These are phyloP conservation scores for Chenopodium album DNA, from an alignment of 148 eudicot species.

Conservation along the genomic window DNA sequence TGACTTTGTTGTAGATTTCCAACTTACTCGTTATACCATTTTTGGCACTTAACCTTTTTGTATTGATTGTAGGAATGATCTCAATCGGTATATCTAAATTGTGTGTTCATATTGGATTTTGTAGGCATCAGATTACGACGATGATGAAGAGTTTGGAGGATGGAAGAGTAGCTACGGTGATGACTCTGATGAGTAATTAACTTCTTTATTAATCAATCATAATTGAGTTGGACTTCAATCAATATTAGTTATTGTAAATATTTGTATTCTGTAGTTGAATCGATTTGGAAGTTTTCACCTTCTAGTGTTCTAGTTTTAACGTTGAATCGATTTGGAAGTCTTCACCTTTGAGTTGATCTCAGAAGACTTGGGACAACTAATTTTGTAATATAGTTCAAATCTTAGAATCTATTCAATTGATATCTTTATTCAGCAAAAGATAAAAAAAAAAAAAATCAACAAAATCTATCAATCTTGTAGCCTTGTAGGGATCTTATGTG, in stretches of 20 bases:
- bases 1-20: too few species aligned
- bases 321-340: not conserved
- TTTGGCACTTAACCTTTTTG: too few species aligned
- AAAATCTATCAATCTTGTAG: not conserved
- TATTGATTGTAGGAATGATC: not conserved
- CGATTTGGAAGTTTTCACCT: too few species aligned
- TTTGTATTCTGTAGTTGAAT: not conserved
- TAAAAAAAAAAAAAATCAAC: not conserved
- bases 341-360: not conserved
- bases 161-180: conserved; percentile 27
- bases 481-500: too few species aligned
- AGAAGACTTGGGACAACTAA: not conserved
- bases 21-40: too few species aligned
- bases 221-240: not conserved
- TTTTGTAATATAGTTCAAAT: not conserved
- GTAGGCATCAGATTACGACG: not conserved
- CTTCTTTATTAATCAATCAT: not conserved
- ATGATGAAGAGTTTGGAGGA: conserved; percentile 30
- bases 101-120: not conserved
- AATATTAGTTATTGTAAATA: not conserved
- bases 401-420: not conserved
- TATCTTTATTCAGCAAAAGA: not conserved
- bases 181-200: not conserved
- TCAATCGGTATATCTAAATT: not conserved
- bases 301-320: not conserved